These are phyloP conservation scores for Fusarium pseudocircinatum DNA, from an alignment of 2,329 filamentous ascomycete species.

Conservation along the genomic window DNA sequence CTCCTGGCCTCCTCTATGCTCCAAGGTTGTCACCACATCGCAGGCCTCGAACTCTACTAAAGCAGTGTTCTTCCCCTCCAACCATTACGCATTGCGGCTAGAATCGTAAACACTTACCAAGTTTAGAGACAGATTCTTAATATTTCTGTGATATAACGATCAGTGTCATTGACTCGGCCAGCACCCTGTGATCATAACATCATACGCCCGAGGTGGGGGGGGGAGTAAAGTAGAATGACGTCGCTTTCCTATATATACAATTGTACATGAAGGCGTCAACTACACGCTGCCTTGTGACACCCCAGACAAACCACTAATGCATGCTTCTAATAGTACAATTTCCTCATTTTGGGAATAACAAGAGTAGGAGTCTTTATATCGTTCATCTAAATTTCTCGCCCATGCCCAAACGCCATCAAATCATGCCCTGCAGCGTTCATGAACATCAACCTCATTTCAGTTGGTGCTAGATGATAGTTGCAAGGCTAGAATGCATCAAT, in stretches of 20 bases:
- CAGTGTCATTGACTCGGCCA: neutral
- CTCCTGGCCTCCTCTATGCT: conserved; percentile 1
- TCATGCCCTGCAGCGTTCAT: conserved; percentile 23
- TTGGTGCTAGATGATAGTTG: neutral
- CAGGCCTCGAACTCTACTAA: conserved; percentile 28
- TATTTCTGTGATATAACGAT: neutral
- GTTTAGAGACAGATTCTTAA: neutral
- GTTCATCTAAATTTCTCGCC: conserved; percentile 44
- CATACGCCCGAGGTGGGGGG: neutral
- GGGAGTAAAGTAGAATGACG: conserved; percentile 16
- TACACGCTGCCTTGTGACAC: conserved; percentile 23
- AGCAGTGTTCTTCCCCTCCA: neutral
- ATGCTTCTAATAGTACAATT: conserved; percentile 45
- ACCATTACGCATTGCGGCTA: neutral
- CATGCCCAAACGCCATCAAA: conserved; percentile 43
- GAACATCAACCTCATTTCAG: neutral
- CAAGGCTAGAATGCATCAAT: conserved; percentile 2
- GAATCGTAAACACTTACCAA: neutral
- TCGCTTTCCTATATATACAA: conserved; percentile 42
- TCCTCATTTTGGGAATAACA: conserved; percentile 40
- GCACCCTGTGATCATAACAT: neutral
- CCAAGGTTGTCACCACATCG: conserved; percentile 29
- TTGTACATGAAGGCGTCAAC: conserved; percentile 38
- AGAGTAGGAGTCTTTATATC: conserved; percentile 46
- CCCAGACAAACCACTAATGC: conserved; percentile 33